phyloP scores from a whole-genome alignment of 2,329 filamentous ascomycete genomes.

The Colletotrichum sp. region DNA sequence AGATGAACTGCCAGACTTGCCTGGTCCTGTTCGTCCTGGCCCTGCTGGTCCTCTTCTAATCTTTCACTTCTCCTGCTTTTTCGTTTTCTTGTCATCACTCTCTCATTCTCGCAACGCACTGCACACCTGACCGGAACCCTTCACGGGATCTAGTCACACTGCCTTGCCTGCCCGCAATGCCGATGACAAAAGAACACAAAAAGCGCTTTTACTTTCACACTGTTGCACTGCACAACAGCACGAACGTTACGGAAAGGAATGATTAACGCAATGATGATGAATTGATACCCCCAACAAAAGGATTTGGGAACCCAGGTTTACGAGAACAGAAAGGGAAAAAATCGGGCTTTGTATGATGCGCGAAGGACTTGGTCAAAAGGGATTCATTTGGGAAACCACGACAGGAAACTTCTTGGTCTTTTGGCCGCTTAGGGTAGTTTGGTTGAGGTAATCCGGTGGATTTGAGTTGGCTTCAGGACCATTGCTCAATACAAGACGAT shows the following conservation, averaged over 20 bases:
- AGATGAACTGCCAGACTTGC: conserved; percentile 34
- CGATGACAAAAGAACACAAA: background rate
- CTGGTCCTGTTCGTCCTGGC: conserved; percentile 40
- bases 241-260: background rate
- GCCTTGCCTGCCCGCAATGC: background rate
- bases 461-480: background rate
- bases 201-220: background rate
- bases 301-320: background rate
- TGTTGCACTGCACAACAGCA: background rate
- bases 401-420: background rate
- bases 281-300: background rate
- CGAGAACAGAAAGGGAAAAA: background rate
- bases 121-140: background rate
- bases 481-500: background rate
- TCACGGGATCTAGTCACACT: background rate
- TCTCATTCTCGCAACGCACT: background rate
- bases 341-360: background rate
- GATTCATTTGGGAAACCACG: background rate
- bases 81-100: background rate
- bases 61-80: background rate
- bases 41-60: conserved; percentile 36
- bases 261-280: background rate
- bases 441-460: background rate
- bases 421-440: background rate
- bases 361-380: background rate